Conservation (phyloP, 148 eudicot species). For the Rhododendron mucronatum region DNA sequence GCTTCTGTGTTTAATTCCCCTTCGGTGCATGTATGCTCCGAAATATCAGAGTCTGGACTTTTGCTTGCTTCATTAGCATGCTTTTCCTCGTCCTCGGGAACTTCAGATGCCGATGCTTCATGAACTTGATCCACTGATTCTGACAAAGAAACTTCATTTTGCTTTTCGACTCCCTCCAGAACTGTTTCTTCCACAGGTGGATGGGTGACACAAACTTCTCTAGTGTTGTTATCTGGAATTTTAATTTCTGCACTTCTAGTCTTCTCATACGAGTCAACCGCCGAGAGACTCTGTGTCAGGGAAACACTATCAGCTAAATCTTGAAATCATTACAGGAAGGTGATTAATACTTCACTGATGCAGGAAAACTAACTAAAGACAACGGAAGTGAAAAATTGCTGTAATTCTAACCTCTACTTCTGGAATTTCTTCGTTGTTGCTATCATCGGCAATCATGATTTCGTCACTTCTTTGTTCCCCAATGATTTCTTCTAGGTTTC, state of each 20-base stretch:
- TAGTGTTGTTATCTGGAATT: neutral
- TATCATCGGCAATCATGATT: slow-evolving; percentile 3
- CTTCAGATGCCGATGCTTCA: slow-evolving; percentile 11
- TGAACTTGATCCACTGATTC: slow-evolving; percentile 14
- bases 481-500: slow-evolving; percentile 3
- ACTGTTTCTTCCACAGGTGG: slow-evolving; percentile 10
- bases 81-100: neutral
- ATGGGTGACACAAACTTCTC: slow-evolving; percentile 7
- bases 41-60: slow-evolving; percentile 1
- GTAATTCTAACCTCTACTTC: slow-evolving; percentile 15
- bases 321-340: neutral
- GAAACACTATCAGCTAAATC: neutral
- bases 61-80: slow-evolving; percentile 6
- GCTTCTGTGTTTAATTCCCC: neutral
- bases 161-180: neutral
- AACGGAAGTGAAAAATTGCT: neutral
- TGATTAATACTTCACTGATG: no score
- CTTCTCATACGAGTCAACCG: slow-evolving; percentile 1
- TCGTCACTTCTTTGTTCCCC: neutral
- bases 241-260: neutral
- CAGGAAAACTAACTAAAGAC: neutral
- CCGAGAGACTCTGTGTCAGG: slow-evolving; percentile 4
- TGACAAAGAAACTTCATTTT: slow-evolving; percentile 2
- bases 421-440: neutral
- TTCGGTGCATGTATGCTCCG: slow-evolving; percentile 6